phyloP scores from a whole-genome alignment of 805 yeast species.

The Metschnikowia borealis region DNA sequence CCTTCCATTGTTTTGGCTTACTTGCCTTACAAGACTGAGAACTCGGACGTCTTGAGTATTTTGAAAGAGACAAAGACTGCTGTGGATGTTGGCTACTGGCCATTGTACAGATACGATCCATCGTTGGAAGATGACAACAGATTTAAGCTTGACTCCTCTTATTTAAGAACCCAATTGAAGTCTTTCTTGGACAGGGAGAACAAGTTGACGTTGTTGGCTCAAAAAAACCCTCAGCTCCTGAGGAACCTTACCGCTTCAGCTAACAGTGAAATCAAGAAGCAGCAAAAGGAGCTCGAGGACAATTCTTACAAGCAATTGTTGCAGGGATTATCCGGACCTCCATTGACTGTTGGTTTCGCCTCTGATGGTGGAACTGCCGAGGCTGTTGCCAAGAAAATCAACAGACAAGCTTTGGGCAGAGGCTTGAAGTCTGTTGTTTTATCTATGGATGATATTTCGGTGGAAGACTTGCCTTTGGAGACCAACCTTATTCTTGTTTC shows the following conservation, averaged over 20 bases:
- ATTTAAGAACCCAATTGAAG: conserved; percentile 69
- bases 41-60: conserved; percentile 65
- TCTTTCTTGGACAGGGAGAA: conserved; percentile 87
- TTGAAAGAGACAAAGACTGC: conserved; percentile 84
- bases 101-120: conserved; percentile 85
- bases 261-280: conserved; percentile 50
- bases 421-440: conserved; percentile 65
- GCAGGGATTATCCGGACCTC: conserved; percentile 90
- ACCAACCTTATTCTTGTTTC: conserved; percentile 64
- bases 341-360: conserved; percentile 79
- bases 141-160: conserved; percentile 85
- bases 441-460: conserved; percentile 67
- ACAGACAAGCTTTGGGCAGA: conserved; percentile 73
- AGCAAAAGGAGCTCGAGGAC: conserved; percentile 65
- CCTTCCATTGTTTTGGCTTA: conserved; percentile 91
- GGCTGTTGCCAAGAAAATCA: conserved; percentile 71
- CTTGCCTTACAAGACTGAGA: conserved; percentile 67
- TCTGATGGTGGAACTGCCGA: conserved; percentile 92
- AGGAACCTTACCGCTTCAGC: conserved; percentile 67
- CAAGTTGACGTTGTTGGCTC: conserved; percentile 71
- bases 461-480: conserved; percentile 71
- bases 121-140: conserved; percentile 44
- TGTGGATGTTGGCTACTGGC: conserved; percentile 96
- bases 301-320: conserved; percentile 72
- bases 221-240: conserved; percentile 68